These are phyloP conservation scores for Yarrowia osloensis DNA, from an alignment of 805 yeast species.

Conservation along the genomic window DNA sequence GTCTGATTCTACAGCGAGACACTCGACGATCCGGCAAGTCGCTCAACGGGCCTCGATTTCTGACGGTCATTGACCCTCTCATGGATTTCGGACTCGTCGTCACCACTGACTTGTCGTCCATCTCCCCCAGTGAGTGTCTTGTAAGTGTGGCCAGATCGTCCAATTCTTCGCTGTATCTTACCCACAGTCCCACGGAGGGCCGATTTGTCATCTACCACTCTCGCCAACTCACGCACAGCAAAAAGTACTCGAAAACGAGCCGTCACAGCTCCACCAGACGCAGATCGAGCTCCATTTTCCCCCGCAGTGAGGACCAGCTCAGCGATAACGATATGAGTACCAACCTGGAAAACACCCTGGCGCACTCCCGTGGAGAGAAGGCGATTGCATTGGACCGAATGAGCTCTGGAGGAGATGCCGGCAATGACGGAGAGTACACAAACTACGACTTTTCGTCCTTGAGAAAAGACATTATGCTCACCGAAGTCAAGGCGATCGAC, in stretches of 20 bases:
- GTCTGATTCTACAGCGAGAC: conserved; percentile 63
- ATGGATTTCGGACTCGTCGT: conserved; percentile 71
- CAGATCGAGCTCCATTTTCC: conserved; percentile 32
- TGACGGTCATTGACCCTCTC: conserved; percentile 73
- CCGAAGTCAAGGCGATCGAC: conserved; percentile 50
- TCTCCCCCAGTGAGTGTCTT: conserved; percentile 59
- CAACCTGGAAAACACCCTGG: conserved; percentile 33
- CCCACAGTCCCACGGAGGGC: conserved; percentile 53
- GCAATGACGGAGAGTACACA: conserved; percentile 4
- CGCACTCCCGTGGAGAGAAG: conserved; percentile 34
- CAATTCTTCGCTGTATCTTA: conserved; percentile 53
- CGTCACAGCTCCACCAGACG: conserved; percentile 32
- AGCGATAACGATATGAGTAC: conserved; percentile 33
- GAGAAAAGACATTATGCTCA: conserved; percentile 70
- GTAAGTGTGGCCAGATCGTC: conserved; percentile 54
- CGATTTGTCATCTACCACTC: conserved; percentile 58
- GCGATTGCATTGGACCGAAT: conserved; percentile 33
- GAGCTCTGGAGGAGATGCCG: conserved; percentile 40
- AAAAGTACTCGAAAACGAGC: conserved; percentile 17
- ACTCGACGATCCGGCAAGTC: conserved; percentile 33
- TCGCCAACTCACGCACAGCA: conserved; percentile 44
- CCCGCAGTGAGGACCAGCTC: conserved; percentile 21
- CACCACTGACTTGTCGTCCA: conserved; percentile 67
- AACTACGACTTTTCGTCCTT: conserved; percentile 37
- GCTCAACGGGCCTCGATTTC: conserved; percentile 46